phyloP scores from a whole-genome alignment of 2,329 filamentous ascomycete genomes.

The Aspergillus uvarum region DNA sequence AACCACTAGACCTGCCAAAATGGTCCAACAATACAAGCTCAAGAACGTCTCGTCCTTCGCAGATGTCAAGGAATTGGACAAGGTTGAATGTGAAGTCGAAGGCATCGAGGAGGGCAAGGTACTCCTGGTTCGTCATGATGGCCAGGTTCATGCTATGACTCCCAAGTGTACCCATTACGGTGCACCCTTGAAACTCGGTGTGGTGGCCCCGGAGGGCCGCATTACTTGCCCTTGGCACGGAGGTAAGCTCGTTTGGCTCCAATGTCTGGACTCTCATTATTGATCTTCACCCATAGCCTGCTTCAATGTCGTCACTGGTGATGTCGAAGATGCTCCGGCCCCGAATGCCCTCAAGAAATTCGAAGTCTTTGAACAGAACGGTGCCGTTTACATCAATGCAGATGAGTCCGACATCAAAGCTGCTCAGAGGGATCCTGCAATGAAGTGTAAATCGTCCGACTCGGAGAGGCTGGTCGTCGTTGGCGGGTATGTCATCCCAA shows the following conservation, averaged over 20 bases:
- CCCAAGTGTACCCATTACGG: conserved; percentile 89
- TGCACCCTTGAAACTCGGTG: conserved; percentile 81
- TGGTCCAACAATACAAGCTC: conserved; percentile 53
- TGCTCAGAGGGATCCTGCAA: conserved; percentile 69
- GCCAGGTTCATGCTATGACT: conserved; percentile 75
- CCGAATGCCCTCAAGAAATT: conserved; percentile 83
- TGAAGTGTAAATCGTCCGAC: conserved; percentile 64
- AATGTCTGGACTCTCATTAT: background rate
- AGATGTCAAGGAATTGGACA: conserved; percentile 74
- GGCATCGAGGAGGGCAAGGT: conserved; percentile 85
- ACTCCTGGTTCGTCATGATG: conserved; percentile 75
- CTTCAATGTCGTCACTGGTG: conserved; percentile 84
- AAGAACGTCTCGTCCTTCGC: conserved; percentile 71
- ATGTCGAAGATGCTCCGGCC: conserved; percentile 92
- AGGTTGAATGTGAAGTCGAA: conserved; percentile 86
- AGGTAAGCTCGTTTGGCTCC: conserved; percentile 55
- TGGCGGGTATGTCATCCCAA: conserved; percentile 57
- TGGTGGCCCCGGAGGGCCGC: conserved; percentile 76
- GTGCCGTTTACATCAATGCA: conserved; percentile 78
- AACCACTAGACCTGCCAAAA: conserved; percentile 19
- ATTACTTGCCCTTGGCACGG: conserved; percentile 97
- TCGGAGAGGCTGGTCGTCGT: conserved; percentile 71
- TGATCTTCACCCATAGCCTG: conserved; percentile 62
- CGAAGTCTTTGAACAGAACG: conserved; percentile 75
- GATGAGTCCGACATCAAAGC: conserved; percentile 76